Conservation (phyloP, 148 eudicot genomes). For the Vaccinium darrowii region DNA sequence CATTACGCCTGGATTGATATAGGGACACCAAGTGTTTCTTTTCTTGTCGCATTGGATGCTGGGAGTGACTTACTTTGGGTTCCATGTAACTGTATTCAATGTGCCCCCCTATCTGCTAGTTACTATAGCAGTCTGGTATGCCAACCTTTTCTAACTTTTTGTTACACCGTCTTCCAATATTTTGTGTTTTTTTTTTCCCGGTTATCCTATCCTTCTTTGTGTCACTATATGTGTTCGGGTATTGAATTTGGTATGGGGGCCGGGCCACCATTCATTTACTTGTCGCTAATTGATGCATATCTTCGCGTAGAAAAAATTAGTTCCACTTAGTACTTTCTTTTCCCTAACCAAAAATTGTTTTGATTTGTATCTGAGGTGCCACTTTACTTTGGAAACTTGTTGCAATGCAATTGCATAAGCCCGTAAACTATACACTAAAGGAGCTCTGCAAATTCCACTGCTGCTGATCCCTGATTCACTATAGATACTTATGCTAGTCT, state of each 20-base stretch:
- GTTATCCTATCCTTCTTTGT: not conserved
- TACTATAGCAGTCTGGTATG: constrained; percentile 65
- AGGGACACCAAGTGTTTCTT: constrained; percentile 80
- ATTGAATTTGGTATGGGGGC: not conserved
- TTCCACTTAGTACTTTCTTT: not conserved
- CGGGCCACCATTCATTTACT: not conserved
- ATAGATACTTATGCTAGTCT: not conserved
- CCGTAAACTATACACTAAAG: constrained; percentile 1
- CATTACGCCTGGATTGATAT: constrained; percentile 91
- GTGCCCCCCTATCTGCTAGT: constrained; percentile 83
- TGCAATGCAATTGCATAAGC: not conserved
- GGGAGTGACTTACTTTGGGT: constrained; percentile 96
- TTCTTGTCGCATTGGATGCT: constrained; percentile 88
- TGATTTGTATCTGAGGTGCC: not conserved
- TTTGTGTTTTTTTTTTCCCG: not conserved
- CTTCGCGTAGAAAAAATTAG: not conserved
- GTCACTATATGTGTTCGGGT: not conserved
- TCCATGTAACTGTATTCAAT: constrained; percentile 89
- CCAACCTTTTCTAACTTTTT: constrained; percentile 8
- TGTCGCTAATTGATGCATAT: not conserved
- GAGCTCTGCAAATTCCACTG: not conserved
- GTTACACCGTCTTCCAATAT: not conserved
- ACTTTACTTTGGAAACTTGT: not conserved
- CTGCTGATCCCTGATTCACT: not conserved
- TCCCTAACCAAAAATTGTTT: not conserved